Evolutionary conservation across 768 basidiomycete genomes (phyloP).

Genomic region (Mycena latifolia): DNA sequence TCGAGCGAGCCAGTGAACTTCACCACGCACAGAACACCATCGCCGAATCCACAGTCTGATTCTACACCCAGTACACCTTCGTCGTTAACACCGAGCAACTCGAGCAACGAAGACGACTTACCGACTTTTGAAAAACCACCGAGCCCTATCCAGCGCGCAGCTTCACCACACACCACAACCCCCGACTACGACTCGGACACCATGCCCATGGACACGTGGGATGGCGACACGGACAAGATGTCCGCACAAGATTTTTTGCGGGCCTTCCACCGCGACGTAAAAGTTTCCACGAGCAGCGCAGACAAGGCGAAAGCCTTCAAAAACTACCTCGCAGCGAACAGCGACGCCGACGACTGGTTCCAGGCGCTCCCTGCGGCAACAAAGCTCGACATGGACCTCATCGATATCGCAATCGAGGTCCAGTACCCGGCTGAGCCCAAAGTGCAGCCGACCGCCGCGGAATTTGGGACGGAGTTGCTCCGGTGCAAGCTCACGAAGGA

Average conservation of each 20-base stretch:
- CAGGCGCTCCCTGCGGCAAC: not conserved
- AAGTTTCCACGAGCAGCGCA: not conserved
- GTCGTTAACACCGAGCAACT: not conserved
- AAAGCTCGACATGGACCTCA: conserved; percentile 9
- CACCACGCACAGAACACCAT: not conserved
- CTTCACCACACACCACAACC: conserved; percentile 1
- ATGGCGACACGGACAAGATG: conserved; percentile 14
- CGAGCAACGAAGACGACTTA: not conserved
- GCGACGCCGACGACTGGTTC: conserved; percentile 12
- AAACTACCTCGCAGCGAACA: conserved; percentile 3
- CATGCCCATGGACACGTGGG: conserved; percentile 13
- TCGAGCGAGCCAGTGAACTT: not conserved
- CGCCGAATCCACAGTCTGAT: not conserved
- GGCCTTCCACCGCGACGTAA: conserved; percentile 7
- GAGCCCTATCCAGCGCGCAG: not conserved
- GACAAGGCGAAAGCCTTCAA: conserved; percentile 14
- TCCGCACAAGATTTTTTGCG: conserved; percentile 11
- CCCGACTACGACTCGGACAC: conserved; percentile 5
- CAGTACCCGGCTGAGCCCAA: conserved; percentile 1
- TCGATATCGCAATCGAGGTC: conserved; percentile 2
- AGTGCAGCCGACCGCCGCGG: conserved; percentile 6
- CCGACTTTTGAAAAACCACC: not conserved
- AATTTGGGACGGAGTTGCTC: conserved; percentile 1
- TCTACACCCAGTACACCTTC: not conserved
- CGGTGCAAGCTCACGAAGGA: conserved; percentile 1